Base-by-base conservation (phyloP, 805 yeast species). In the Scheffersomyces lignosus region DNA sequence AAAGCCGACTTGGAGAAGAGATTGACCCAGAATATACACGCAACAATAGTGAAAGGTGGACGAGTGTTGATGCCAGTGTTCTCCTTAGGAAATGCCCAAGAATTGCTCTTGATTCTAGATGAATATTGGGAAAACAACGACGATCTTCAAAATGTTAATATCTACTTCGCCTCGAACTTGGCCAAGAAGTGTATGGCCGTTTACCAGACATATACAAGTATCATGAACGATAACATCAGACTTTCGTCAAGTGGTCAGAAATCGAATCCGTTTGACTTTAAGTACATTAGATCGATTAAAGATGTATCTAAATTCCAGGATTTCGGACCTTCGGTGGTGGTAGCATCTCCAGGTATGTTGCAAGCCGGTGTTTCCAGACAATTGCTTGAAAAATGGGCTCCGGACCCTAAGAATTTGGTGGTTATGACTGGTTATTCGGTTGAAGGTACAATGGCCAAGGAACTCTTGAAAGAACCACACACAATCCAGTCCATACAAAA, bases 291-390 rank as follows among this genome's bases (percentile, higher is more conserved):
- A 47, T 85, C 86, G 48, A 75, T 93, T 31, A 80, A 85, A 42
- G 83, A 81, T 45, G 66, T 90, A 37, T 96, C 90, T 38, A 78
- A 78, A 45, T 83, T 93, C 55, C 95, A 89, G 51, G 99, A 93
- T 60, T 75, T 88, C 48, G 96, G 96, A 0, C 96, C 99, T 3
- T 88, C 96, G 48, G 98, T 93, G 15, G 90, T 93, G 62, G 77
- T 93, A 24, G 99, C 99, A 0, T 81, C 95, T 30, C 99, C 99
- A 0, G 99, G 99, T 58, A 93, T 93, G 99, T 70, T 93, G 33
- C 99, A 91, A 59, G 90, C 86, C 57, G 99, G 99, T 44, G 82
- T 90, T 3, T 88, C 97, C 0, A 73, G 99, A 49, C 93, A 86
- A 49, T 70, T 93, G 15, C 71, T 93, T 18, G 99, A 93, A 55